These are phyloP conservation scores for Globisporangium polare DNA, from an alignment of 352 stramenopile genomes.

Conservation along the genomic window DNA sequence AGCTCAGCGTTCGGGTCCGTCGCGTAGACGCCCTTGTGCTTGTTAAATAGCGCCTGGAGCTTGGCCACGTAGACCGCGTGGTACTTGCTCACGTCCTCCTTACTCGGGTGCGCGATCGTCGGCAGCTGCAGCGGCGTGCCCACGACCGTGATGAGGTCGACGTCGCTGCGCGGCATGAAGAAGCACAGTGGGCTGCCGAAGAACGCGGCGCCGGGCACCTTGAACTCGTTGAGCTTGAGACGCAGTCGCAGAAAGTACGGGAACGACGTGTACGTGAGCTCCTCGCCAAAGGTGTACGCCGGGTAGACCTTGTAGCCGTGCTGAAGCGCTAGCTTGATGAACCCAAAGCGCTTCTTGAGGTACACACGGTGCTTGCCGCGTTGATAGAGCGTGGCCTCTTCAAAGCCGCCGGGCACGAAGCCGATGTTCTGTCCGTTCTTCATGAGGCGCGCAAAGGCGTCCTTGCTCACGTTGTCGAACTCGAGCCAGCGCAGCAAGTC, in stretches of 20 bases:
- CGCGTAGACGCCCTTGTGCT: conserved; percentile 81
- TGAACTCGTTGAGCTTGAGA: conserved; percentile 78
- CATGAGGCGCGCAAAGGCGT: conserved; percentile 53
- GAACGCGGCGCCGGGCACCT: conserved; percentile 80
- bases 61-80: conserved; percentile 85
- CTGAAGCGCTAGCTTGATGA: conserved; percentile 92
- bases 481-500: conserved; percentile 72
- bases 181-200: conserved; percentile 72
- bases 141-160: conserved; percentile 87
- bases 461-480: conserved; percentile 47
- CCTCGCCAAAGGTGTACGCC: conserved; percentile 92
- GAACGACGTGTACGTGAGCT: conserved; percentile 83
- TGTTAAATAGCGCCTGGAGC: conserved; percentile 85
- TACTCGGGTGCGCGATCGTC: conserved; percentile 76
- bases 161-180: conserved; percentile 72
- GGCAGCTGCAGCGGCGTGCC: conserved; percentile 85
- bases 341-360: conserved; percentile 89
- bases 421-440: conserved; percentile 52
- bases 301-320: conserved; percentile 87
- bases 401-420: conserved; percentile 90
- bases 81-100: conserved; percentile 86
- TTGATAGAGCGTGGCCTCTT: conserved; percentile 90
- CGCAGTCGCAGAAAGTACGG: conserved; percentile 74
- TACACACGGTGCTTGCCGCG: conserved; percentile 86
- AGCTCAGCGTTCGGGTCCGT: conserved; percentile 46